phyloP scores from a whole-genome alignment of 495 filamentous ascomycete species.

The Talaromyces adpressus region DNA sequence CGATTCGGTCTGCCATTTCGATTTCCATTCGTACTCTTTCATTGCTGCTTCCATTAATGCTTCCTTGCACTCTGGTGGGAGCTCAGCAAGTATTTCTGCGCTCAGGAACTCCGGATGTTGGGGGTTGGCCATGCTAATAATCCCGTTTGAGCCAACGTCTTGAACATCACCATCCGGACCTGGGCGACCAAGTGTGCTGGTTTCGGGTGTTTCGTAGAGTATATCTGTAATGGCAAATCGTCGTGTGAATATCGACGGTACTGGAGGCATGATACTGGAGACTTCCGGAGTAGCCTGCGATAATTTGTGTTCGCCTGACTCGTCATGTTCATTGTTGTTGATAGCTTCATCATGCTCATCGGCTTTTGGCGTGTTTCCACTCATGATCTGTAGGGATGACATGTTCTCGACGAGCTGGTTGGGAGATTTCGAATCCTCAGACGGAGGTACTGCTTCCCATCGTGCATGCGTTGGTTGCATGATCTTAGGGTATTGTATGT shows the following conservation, averaged over 20 bases:
- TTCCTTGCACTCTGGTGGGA: constrained; percentile 64
- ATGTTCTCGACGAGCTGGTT: constrained; percentile 26
- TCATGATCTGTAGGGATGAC: constrained; percentile 32
- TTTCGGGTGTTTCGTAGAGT: constrained; percentile 52
- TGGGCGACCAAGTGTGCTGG: constrained; percentile 52
- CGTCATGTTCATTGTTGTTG: constrained; percentile 1
- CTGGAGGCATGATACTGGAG: constrained; percentile 49
- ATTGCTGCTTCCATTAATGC: constrained; percentile 59
- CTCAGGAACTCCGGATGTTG: constrained; percentile 43
- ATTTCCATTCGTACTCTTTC: constrained; percentile 65
- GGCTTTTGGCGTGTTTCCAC: constrained; percentile 15
- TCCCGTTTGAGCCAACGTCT: constrained; percentile 58
- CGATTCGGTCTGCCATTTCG: constrained; percentile 58
- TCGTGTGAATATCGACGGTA: constrained; percentile 57
- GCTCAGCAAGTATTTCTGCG: constrained; percentile 58
- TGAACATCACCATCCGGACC: constrained; percentile 55
- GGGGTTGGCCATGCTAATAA: constrained; percentile 42
- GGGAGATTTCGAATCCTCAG: constrained; percentile 18
- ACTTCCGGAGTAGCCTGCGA: not conserved
- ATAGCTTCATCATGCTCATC: constrained; percentile 10
- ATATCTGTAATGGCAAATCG: constrained; percentile 75
- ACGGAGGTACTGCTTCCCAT: constrained; percentile 58
- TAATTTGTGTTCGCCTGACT: constrained; percentile 2
- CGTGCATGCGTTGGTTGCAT: constrained; percentile 87
- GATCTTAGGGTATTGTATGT: constrained; percentile 74